Evolutionary conservation across 352 stramenopile species (phyloP), one percentile per base, ranked within the genome.

Genomic region (Globisporangium okanoganense): DNA sequence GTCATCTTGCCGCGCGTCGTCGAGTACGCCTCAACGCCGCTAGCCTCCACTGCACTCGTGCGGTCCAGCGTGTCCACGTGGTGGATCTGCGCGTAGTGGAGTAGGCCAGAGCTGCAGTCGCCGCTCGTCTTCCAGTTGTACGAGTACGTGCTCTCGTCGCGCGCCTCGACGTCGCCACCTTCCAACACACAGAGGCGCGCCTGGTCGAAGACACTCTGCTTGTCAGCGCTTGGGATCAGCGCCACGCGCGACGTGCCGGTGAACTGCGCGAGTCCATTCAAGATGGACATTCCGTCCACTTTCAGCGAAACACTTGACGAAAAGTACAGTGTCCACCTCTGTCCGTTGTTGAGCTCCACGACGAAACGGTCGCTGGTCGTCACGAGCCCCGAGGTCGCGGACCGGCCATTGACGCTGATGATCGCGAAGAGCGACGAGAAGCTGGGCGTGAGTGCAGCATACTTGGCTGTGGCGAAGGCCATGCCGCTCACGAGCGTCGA

Each of bases 21-120:
- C 16, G 78, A 85, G 36, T 76, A 62, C 18, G 75, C 65, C 25
- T 64, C 63, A 2, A 83, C 49, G 0, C 69, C 72, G 48, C 65
- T 52, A 16, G 67, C 64, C 31, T 77, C 68, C 3, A 56, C 55
- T 5, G 78, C 75, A 33, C 72, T 84, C 41, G 68, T 65, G 12
- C 60, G 62, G 29, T 88, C 76, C 3, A 92, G 56, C 8, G 79
- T 85, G 43, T 84, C 78, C 10, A 80, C 52, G 51, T 90, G 82
- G 62, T 92, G 82, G 3, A 78, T 61, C 29, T 81, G 70, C 0
- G 71, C 73, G 61, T 85, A 91, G 66, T 91, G 82, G 16, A 91
- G 71, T 54, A 91, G 59, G 0, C 78, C 79, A 6, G 50, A 44
- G n/a, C 38, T 16, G 48, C 82, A 91, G 56, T 76, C 58, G 10